phyloP scores from a whole-genome alignment of 495 filamentous ascomycete species.

The Talaromyces nanjingensis region DNA sequence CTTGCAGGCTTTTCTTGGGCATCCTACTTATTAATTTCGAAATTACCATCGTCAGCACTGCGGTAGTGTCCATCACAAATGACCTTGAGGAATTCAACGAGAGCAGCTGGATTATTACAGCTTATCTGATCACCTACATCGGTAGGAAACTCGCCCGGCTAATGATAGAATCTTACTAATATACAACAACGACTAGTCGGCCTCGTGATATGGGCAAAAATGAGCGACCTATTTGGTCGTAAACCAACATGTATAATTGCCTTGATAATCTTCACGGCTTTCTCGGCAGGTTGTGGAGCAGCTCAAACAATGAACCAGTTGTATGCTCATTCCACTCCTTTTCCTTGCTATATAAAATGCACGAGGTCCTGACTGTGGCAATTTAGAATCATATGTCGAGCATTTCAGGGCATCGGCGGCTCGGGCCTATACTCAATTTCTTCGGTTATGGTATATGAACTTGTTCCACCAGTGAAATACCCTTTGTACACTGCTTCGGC shows the following conservation, averaged over 20 bases:
- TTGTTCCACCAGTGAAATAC: conserved; percentile 28
- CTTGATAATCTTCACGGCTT: conserved; percentile 46
- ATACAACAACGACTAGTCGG: conserved; percentile 31
- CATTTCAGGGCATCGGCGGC: conserved; percentile 48
- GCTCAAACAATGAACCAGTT: conserved; percentile 42
- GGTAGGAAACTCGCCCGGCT: conserved; percentile 25
- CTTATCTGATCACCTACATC: conserved; percentile 48
- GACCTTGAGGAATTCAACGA: conserved; percentile 41
- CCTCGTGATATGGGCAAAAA: conserved; percentile 47
- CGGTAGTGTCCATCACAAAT: conserved; percentile 47
- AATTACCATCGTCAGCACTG: conserved; percentile 53
- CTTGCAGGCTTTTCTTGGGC: conserved; percentile 32
- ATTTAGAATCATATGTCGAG: conserved; percentile 39
- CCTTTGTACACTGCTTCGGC: conserved; percentile 7
- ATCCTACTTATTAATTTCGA: conserved; percentile 53
- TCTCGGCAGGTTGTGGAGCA: conserved; percentile 48
- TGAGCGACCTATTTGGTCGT: conserved; percentile 50
- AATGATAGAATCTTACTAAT: neutral
- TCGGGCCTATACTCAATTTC: conserved; percentile 46
- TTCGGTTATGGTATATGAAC: conserved; percentile 45
- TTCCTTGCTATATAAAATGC: conserved; percentile 10
- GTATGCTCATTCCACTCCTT: conserved; percentile 20
- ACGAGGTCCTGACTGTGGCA: neutral
- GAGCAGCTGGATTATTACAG: conserved; percentile 45
- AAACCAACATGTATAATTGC: conserved; percentile 37